These are phyloP conservation scores for Rosa lucieae DNA, from an alignment of 306 rosid species.

Conservation along the genomic window DNA sequence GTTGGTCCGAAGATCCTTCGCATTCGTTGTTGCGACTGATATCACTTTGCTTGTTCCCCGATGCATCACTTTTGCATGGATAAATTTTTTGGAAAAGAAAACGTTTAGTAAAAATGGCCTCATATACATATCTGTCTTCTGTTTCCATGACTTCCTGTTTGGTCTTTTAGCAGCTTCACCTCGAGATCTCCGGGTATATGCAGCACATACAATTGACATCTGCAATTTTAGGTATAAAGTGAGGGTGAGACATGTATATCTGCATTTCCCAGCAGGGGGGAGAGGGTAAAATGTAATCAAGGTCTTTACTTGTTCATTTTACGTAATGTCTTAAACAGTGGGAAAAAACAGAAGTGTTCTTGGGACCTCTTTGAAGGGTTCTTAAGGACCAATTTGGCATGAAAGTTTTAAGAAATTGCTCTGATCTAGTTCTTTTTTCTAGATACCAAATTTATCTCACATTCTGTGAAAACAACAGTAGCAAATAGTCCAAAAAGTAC, in stretches of 20 bases:
- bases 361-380: not conserved
- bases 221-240: constrained; percentile 6
- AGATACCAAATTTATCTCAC: not conserved
- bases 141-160: constrained; percentile 77
- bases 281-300: not conserved
- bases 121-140: constrained; percentile 86
- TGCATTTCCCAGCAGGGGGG: not conserved
- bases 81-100: constrained; percentile 71
- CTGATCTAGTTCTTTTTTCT: not conserved
- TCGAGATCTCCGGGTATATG: constrained; percentile 88
- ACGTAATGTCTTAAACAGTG: not conserved
- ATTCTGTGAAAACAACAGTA: not conserved
- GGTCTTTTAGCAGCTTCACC: constrained; percentile 70
- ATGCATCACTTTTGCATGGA: constrained; percentile 82
- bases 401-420: not conserved
- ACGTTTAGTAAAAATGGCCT: constrained; percentile 77
- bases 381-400: not conserved
- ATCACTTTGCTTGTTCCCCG: constrained; percentile 86
- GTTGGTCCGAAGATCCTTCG: constrained; percentile 68
- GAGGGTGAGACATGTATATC: not conserved
- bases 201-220: constrained; percentile 56
- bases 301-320: not conserved
- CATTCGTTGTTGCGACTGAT: constrained; percentile 82
- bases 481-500: not conserved
- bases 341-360: not conserved